These are phyloP conservation scores for Penstemon davidsonii DNA, from an alignment of 257 asterid genomes.

Conservation along the genomic window DNA sequence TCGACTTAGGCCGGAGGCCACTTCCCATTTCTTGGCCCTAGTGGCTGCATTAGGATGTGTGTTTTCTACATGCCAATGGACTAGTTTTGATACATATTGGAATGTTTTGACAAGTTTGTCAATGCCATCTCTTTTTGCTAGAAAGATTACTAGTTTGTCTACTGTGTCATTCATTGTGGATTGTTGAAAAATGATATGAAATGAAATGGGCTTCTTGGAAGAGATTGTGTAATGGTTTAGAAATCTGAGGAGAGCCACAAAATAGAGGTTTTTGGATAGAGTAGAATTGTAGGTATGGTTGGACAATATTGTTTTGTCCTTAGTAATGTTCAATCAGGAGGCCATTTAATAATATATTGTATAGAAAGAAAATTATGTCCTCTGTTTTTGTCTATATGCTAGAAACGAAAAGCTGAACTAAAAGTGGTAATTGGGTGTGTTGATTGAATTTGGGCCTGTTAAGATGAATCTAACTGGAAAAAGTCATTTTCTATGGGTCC, in stretches of 20 bases:
- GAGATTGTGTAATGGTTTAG: constrained; percentile 25
- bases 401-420: too few relatives aligned
- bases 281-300: constrained; percentile 34
- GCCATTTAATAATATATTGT: neutral
- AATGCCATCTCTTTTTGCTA: constrained; percentile 91
- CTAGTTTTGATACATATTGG: constrained; percentile 81
- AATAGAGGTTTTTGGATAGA: constrained; percentile 40
- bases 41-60: constrained; percentile 54
- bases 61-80: constrained; percentile 62
- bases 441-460: too few relatives aligned
- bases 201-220: neutral
- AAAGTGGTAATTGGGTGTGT: too few relatives aligned
- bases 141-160: constrained; percentile 78
- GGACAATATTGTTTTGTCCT: constrained; percentile 41
- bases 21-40: constrained; percentile 86
- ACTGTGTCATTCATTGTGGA: constrained; percentile 65
- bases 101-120: constrained; percentile 93
- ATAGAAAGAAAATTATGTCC: too few relatives aligned
- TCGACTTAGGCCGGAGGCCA: constrained; percentile 85
- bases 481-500: too few relatives aligned
- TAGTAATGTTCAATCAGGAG: neutral
- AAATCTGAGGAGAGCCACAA: constrained; percentile 38
- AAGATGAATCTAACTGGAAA: too few relatives aligned
- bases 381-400: too few relatives aligned
- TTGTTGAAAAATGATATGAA: neutral